Conservation (phyloP, 2,329 filamentous ascomycete genomes). For the Fusarium nygamai region DNA sequence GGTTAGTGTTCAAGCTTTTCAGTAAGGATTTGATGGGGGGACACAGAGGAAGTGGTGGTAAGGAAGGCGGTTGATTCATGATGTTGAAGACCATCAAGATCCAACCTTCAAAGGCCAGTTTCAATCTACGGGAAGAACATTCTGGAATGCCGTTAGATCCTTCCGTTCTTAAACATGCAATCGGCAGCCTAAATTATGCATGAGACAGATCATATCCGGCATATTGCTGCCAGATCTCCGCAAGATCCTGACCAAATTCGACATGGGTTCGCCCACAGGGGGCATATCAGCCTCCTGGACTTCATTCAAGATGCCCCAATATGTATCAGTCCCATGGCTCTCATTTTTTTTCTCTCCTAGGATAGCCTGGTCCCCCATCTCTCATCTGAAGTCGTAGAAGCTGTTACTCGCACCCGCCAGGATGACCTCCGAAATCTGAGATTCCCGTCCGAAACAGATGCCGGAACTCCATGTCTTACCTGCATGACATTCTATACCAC, state of each 20-base stretch:
- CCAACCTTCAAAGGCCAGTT: neutral
- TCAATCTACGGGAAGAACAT: neutral
- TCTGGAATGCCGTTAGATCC: neutral
- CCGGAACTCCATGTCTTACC: slow-evolving; percentile 19
- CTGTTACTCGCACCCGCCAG: slow-evolving; percentile 9
- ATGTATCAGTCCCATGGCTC: rapidly evolving
- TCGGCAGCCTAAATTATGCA: neutral
- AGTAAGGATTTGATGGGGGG: neutral
- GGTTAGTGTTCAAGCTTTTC: neutral
- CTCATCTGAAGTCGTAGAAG: neutral
- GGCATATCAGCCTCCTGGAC: neutral
- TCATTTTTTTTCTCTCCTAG: rapidly evolving
- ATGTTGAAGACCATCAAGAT: neutral
- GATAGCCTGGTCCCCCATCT: neutral
- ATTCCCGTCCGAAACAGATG: slow-evolving; percentile 32
- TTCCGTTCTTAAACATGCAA: neutral
- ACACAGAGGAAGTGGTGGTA: neutral
- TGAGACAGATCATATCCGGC: neutral
- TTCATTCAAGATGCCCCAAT: rapidly evolving
- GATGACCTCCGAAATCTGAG: slow-evolving; percentile 24
- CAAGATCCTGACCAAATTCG: neutral
- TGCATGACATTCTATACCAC: neutral
- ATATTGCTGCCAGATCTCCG: neutral
- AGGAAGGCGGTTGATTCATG: neutral
- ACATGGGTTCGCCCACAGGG: neutral